Evolutionary conservation across 495 filamentous ascomycete genomes (phyloP), one percentile per base, ranked within the genome.

Genomic region (Aspergillus incahuasiensis): DNA sequence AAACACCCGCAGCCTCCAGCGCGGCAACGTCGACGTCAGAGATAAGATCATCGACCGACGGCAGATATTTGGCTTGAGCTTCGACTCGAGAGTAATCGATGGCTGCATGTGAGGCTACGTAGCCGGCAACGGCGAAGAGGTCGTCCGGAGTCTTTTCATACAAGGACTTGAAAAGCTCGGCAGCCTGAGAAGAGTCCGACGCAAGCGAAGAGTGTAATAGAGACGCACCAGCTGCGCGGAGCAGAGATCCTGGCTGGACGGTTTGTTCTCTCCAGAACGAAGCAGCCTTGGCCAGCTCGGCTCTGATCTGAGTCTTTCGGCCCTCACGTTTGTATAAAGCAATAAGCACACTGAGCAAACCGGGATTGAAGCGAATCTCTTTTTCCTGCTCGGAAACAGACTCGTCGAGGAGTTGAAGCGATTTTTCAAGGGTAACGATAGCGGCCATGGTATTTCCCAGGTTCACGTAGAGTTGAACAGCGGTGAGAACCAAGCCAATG

Each of bases 401-500:
- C 32, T 80, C 70, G 59, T 92, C 89, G n/a, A 96, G 79, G 16
- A 79, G 80, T 55, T 78, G 82, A 38, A 95, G 77, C 59, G 90
- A 88, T 12, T 79, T 73, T 62, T 95, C 89, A 16, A 99, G 74
- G 6, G 90, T 78, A 41, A 74, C 76, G 51, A 91, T 84, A 2
- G 95, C 94, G 5, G 86, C 84, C 18, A 79, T 85, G 48, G 84
- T 82, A 65, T 96, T 96, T 28, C 87, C 82, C 35, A 75, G 79
- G 41, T 82, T 76, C 15, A 96, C 74, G 62, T 95, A 92, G 35
- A 97, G 81, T 66, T 97, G 91, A 6, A 92, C 81, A 16, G 90
- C 82, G 12, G 89, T 92, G 39, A 97, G 74, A 8, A 90, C 74
- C 3, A 97, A 76, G 7, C 94, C 95, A 25, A 97, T 73, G 63